Evolutionary conservation across 192 early-diverging fungal species (phyloP), one percentile per base, ranked within the genome.

Genomic region (Podila minutissima): DNA sequence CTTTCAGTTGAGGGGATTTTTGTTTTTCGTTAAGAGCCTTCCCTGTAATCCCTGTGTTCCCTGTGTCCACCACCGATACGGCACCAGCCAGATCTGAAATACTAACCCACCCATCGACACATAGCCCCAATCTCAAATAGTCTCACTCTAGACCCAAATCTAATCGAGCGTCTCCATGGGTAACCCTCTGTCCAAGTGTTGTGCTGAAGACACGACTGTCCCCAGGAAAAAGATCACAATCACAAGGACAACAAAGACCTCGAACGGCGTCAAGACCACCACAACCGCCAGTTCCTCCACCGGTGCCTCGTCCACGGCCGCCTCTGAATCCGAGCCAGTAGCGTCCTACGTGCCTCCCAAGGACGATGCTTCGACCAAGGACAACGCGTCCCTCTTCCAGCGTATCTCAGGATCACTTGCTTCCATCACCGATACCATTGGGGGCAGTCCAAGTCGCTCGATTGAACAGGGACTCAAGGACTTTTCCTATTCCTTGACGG

Each of bases 121-220:
- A 35, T 35, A 7, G 33, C 10, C 19, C 29, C 3, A 5, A 28
- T 26, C 37, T 50, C 28, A 28, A 53, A 51, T 29, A 66, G 62
- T 22, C 2, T 26, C 38, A 48, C 35, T n/a, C 5, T 20, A 41
- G 3, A 62, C 20, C 31, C 19, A 35, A 22, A 20, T 11, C 8
- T 15, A 35, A 22, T 4, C 33, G 12, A 46, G 15, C 41, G 5
- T 1, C 32, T 53, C 32, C 66, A 81, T 81, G 77, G 77, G 71
- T 17, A 81, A 69, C 49, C 71, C 70, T n/a, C 70, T 73, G 41
- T 81, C 77, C 53, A 73, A 73, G 62, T 81, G 66, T 66, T 81
- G 77, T 65, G 53, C 48, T 17, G 38, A 62, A 41, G 66, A 72
- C 66, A 64, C 73, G 8, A 68, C 66, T 50, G 22, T 60, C 8